These are phyloP conservation scores for Peziza echinospora DNA, from an alignment of 495 filamentous ascomycete species.

Conservation along the genomic window DNA sequence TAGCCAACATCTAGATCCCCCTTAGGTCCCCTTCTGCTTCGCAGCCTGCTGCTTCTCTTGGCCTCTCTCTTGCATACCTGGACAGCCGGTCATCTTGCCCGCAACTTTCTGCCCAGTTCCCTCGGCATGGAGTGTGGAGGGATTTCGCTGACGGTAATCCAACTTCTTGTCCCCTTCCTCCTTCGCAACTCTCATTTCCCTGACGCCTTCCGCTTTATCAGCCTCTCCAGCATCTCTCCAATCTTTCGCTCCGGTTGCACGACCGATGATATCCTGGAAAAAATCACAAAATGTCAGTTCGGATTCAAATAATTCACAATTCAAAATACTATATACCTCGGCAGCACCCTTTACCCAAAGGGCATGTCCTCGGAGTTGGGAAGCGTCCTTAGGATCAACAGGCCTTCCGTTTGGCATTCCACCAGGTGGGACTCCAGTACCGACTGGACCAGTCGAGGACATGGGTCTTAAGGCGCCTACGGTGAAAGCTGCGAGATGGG, in stretches of 20 bases:
- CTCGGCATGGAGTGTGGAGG: conserved; percentile 3
- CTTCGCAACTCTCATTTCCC: conserved; percentile 8
- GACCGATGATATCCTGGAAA: conserved; percentile 6
- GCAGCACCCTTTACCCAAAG: conserved; percentile 12
- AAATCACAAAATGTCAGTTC: neutral
- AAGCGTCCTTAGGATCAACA: neutral
- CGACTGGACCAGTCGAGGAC: neutral
- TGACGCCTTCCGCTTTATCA: conserved; percentile 6
- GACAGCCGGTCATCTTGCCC: conserved; percentile 8
- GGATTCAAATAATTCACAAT: no score
- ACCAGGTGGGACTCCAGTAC: neutral
- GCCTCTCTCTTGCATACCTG: conserved; percentile 9
- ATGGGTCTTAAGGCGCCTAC: neutral
- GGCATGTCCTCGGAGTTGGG: conserved; percentile 10
- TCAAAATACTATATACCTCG: no score
- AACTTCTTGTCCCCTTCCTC: conserved; percentile 4
- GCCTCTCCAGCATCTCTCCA: conserved; percentile 6
- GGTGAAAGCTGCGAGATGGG: no score
- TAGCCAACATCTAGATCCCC: no score
- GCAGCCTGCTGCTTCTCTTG: conserved; percentile 9
- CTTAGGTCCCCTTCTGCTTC: conserved; percentile 2
- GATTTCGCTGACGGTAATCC: conserved; percentile 5
- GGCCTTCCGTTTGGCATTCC: neutral
- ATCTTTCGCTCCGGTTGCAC: conserved; percentile 1
- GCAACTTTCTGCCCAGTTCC: conserved; percentile 6